These are phyloP conservation scores for Magnaporthales sp. DNA, from an alignment of 2,329 filamentous ascomycete species.

Conservation along the genomic window DNA sequence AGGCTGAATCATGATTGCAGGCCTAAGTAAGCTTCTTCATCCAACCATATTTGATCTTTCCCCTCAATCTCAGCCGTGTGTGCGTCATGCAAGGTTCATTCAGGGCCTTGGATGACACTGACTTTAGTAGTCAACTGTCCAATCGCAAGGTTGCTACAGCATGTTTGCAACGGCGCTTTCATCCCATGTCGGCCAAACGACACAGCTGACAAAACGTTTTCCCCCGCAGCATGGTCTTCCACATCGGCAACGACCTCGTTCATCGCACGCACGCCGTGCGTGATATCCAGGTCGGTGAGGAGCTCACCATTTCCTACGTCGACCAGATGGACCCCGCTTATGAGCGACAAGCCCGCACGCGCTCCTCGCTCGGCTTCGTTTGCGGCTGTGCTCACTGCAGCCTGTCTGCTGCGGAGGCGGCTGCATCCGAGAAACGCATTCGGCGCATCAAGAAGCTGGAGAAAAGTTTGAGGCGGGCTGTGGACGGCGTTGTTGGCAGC, in stretches of 20 bases:
- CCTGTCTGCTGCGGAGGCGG: constrained; percentile 10
- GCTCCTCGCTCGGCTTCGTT: constrained; percentile 23
- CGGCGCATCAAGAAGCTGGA: constrained; percentile 19
- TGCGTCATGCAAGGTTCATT: neutral
- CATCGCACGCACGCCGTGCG: constrained; percentile 26
- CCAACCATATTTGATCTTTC: neutral
- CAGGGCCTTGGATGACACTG: neutral
- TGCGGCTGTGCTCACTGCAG: constrained; percentile 25
- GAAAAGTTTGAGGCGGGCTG: constrained; percentile 14
- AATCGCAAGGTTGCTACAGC: neutral
- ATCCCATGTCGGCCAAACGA: neutral
- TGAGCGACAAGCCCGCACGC: constrained; percentile 21
- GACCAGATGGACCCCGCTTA: constrained; percentile 16
- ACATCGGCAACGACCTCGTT: constrained; percentile 22
- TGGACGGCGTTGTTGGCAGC: constrained; percentile 2
- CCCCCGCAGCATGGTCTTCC: constrained; percentile 21
- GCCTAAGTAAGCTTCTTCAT: constrained; percentile 24
- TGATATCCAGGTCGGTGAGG: constrained; percentile 24
- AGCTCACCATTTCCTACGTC: constrained; percentile 27
- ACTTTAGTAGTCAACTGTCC: neutral
- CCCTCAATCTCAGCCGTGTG: neutral
- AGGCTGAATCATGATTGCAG: constrained; percentile 30
- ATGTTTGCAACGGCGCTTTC: neutral
- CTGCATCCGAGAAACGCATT: constrained; percentile 22
- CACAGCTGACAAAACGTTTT: neutral